A percentile compares a stretch with the other conserved stretches of the same genome.
phyloP scores from a whole-genome alignment of 1,284 basidiomycete genomes.

The Cryptococcus hybrid region DNA sequence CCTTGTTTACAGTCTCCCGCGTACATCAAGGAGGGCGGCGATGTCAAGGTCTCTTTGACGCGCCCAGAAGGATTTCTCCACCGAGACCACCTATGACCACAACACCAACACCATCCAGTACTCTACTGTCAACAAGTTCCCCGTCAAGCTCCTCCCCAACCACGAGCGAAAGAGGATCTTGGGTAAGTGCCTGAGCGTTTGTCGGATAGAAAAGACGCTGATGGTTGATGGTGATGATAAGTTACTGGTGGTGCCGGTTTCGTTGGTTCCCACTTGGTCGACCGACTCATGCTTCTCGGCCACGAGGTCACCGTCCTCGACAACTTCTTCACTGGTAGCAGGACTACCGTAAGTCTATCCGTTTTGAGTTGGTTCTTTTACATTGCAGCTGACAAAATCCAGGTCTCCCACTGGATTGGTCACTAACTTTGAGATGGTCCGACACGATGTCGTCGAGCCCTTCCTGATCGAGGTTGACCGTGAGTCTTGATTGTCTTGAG shows the following conservation, averaged over 20 bases:
- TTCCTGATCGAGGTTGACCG: slow-evolving; percentile 98
- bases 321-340: slow-evolving; percentile 97
- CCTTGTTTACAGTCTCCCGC: slow-evolving; percentile 29
- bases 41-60: slow-evolving; percentile 56
- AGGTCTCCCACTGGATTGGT: slow-evolving; percentile 79
- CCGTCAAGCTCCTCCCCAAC: slow-evolving; percentile 80
- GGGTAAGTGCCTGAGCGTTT: slow-evolving; percentile 13
- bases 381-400: slow-evolving; percentile 1
- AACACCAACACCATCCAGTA: slow-evolving; percentile 78
- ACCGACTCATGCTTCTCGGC: slow-evolving; percentile 94
- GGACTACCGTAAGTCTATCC: slow-evolving; percentile 70
- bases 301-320: slow-evolving; percentile 97
- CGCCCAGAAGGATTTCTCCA: slow-evolving; percentile 59
- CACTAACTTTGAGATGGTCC: slow-evolving; percentile 96
- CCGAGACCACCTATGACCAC: slow-evolving; percentile 79
- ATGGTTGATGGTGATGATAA: slow-evolving; percentile 5
- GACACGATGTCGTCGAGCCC: slow-evolving; percentile 94
- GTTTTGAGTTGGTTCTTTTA: not conserved
- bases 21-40: slow-evolving; percentile 55
- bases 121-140: slow-evolving; percentile 84
- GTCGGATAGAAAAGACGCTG: not conserved
- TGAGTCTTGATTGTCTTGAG: slow-evolving; percentile 49
- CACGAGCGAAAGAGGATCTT: slow-evolving; percentile 81
- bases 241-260: slow-evolving; percentile 93
- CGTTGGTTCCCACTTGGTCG: slow-evolving; percentile 95